phyloP scores from a whole-genome alignment of 2,329 filamentous ascomycete genomes.

The Penicillium sclerotiorum region DNA sequence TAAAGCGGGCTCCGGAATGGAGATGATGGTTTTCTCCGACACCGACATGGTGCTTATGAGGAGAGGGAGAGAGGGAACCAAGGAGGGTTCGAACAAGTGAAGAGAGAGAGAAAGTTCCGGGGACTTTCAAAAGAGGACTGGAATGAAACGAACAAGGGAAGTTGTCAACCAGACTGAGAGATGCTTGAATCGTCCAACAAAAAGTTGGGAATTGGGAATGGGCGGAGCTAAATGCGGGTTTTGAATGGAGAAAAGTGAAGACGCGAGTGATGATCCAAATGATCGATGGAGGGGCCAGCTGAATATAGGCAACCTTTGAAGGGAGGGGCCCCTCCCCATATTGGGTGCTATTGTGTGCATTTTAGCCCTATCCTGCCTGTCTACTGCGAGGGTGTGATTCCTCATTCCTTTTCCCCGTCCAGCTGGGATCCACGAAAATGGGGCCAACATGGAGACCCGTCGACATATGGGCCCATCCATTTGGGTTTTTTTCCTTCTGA shows the following conservation, averaged over 20 bases:
- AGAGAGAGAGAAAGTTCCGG: neutral
- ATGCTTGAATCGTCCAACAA: neutral
- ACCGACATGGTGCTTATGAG: slow-evolving; percentile 17
- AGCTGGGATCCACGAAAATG: neutral
- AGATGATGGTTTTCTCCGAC: slow-evolving; percentile 21
- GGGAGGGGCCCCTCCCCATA: too few species aligned
- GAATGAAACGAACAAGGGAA: slow-evolving; percentile 8
- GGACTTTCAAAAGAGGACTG: slow-evolving; percentile 22
- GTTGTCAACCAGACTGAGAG: slow-evolving; percentile 23
- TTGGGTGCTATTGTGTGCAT: slow-evolving; percentile 1
- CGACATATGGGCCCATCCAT: too few species aligned
- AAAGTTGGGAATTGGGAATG: neutral
- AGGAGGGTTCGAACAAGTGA: neutral
- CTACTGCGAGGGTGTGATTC: slow-evolving; percentile 2
- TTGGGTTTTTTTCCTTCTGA: neutral
- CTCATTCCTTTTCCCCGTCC: neutral
- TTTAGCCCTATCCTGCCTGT: neutral
- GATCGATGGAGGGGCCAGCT: neutral
- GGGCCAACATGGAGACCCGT: neutral
- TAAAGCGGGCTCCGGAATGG: slow-evolving; percentile 11
- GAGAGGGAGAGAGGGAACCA: neutral
- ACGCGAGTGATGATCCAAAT: neutral
- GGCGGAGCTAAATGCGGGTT: too few species aligned
- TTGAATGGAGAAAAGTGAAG: neutral
- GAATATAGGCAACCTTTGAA: neutral